Evolutionary conservation across 1,139 yeast species (phyloP), one percentile per base, ranked within the genome.

Genomic region (Tardiomyces digboiensis): DNA sequence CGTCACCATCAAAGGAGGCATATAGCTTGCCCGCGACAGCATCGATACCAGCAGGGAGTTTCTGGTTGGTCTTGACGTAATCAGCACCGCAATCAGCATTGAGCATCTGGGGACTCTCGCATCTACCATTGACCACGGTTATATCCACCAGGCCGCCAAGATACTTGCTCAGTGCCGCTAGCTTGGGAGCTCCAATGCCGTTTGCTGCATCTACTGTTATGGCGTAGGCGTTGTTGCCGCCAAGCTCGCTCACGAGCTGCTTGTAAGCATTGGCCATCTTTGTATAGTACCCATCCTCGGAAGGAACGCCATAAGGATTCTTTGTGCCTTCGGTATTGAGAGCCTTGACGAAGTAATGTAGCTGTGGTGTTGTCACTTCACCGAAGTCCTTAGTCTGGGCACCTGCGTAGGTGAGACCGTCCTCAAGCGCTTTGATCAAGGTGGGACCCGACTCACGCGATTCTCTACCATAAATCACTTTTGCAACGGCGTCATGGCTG

Each of bases 1-100:
- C 98, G 61, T 91, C 99, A 41, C 98, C 99, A 61, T 91, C 98
- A 58, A 87, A 88, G 1, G 95, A 86, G 8, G 94, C 85, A 56
- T 78, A 83, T 42, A 89, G 67, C 51, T 68, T 65, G 42, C 41
- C 57, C 37, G 50, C 51, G 42, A 63, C 57, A 1, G 73, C 70
- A 4, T 66, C 59, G 14, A 84, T 71, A 39, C 80, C 80, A 10
- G 71, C 66, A 6, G 98, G 98, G 42, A 84, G 71, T 48, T 66
- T 72, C 59, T 91, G 97, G 62, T 80, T 78, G 2, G 97, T 86
- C 64, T 91, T 93, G 49, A 91, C 98, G 59, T 66, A 88, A 64
- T 91, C 99, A 13, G 98, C 98, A 44, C 99, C 99, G 61, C 98
- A 91, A 42, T 78, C 75, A 39, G 67, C 76, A 62, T 93, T 91